Conservation (phyloP, 78 protist species). For the Dictyostelium firmibasis region DNA sequence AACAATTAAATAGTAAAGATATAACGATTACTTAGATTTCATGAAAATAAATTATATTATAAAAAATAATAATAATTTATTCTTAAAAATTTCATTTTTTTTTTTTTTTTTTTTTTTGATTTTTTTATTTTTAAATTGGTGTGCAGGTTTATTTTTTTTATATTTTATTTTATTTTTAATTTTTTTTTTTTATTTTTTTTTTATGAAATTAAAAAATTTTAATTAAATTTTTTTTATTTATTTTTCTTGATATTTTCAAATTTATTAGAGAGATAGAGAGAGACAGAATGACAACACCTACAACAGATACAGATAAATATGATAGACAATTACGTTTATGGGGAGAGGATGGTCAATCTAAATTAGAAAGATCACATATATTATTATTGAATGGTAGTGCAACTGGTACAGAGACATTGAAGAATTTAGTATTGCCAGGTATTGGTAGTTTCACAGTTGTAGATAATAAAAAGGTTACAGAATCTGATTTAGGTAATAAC, state of each 20-base stretch:
- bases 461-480: slow-evolving; percentile 80
- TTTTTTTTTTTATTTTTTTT: too few relatives aligned
- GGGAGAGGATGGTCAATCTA: slow-evolving; percentile 94
- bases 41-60: too few relatives aligned
- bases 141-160: not conserved
- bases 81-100: not conserved
- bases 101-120: not conserved
- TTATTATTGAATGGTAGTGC: slow-evolving; percentile 92
- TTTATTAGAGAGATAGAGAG: not conserved
- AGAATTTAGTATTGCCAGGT: slow-evolving; percentile 96
- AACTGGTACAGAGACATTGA: slow-evolving; percentile 93
- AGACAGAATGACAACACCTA: not conserved
- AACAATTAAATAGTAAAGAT: not conserved
- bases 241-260: not conserved
- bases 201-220: not conserved
- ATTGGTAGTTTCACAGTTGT: slow-evolving; percentile 89
- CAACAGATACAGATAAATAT: slow-evolving; percentile 84
- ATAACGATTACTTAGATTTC: not conserved
- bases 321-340: slow-evolving; percentile 87
- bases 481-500: slow-evolving; percentile 87
- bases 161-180: not conserved
- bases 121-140: not conserved
- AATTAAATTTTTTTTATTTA: not conserved
- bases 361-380: slow-evolving; percentile 86
- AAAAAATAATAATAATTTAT: too few relatives aligned